Evolutionary conservation across 495 filamentous ascomycete genomes (phyloP), one percentile per base, ranked within the genome.

Genomic region (Copromyces sp.): DNA sequence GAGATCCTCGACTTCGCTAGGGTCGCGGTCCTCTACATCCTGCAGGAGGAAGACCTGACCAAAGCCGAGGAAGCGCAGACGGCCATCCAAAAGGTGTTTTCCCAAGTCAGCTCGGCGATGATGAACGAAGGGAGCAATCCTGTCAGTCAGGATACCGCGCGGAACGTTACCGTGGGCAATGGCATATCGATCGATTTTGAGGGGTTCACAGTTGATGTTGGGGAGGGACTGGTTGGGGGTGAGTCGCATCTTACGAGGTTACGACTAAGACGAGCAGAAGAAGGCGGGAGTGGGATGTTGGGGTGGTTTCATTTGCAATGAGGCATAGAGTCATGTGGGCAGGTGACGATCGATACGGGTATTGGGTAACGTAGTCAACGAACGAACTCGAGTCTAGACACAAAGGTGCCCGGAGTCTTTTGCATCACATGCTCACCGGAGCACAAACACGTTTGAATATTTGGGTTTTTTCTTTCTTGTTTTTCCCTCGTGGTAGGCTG

Each of bases 1-100:
- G 83, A 87, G 32, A 82, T 85, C 3, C 78, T 91, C 2, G 90
- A 93, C 78, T 93, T 93, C 81, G 87, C 90, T 4, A 86, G 91
- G 8, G 83, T 90, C 11, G 84, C 83, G 0, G 85, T 93, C 7
- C 80, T 93, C 59, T 90, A 82, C 73, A 80, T 92, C 41, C 82
- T 92, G 9, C 90, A 92, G 70, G 80, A 88, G 70, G 82, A 86
- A 37, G 78, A 77, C 0, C 75, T 92, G 0, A 74, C 78, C 20
- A 79, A 78, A 39, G 91, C 91, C 8, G 84, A 87, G 40, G 78
- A 75, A 12, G 90, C 90, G 39, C 90, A 92, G 76, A 78, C 75
- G 16, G 77, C 78, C 2, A 77, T 93, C 32, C 88, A 92, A 77
- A 78, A 71, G 9, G 86, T 86, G 68, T 87, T 91, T 59, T 65